phyloP scores from a whole-genome alignment of 352 stramenopile genomes.

The Phytopythium helicoides region DNA sequence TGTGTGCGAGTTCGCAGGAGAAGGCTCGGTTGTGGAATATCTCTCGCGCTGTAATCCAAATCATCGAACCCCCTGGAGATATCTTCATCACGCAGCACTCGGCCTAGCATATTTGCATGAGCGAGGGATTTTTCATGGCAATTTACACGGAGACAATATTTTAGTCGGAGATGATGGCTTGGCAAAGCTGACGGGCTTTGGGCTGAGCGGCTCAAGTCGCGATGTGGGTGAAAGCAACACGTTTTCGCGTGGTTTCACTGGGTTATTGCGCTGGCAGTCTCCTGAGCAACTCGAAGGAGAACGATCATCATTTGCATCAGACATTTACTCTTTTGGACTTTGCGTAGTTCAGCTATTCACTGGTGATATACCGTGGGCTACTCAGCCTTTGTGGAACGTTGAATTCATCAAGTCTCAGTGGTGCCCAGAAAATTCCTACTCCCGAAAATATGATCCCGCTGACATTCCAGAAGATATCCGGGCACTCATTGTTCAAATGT shows the following conservation, averaged over 20 bases:
- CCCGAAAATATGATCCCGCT: neutral
- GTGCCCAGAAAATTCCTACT: neutral
- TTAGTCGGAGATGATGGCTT: constrained; percentile 1
- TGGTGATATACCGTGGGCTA: neutral
- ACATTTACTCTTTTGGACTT: constrained; percentile 11
- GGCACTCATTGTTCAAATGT: neutral
- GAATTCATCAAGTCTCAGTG: neutral
- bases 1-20: constrained; percentile 6
- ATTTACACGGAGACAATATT: constrained; percentile 11
- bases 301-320: neutral
- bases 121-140: constrained; percentile 5
- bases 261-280: neutral
- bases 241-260: neutral
- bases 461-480: neutral
- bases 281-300: neutral
- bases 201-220: neutral
- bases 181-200: constrained; percentile 7
- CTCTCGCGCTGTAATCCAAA: neutral
- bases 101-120: constrained; percentile 13
- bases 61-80: constrained; percentile 5
- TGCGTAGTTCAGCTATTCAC: constrained; percentile 5
- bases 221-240: neutral
- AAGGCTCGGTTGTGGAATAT: constrained; percentile 7
- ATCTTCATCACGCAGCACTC: constrained; percentile 7
- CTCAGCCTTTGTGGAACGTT: neutral